A percentile compares a stretch with the other conserved stretches of the same genome.
These are phyloP conservation scores for Sporormia fimetaria DNA, from an alignment of 495 filamentous ascomycete species.

Conservation along the genomic window DNA sequence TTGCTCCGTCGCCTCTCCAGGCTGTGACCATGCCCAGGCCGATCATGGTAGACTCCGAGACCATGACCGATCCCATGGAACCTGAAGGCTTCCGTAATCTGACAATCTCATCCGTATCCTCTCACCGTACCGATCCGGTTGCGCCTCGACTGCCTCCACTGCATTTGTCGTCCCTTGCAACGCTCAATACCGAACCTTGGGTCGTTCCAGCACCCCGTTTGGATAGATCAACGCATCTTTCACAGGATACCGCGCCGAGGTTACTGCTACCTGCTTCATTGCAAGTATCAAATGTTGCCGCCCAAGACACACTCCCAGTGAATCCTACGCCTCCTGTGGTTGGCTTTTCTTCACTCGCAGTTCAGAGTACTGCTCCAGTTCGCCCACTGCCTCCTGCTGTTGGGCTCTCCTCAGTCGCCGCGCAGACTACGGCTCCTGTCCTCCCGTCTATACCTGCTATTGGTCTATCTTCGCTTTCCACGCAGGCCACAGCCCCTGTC, in stretches of 20 bases:
- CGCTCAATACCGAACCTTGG: conserved; percentile 9
- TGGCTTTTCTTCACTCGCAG: neutral
- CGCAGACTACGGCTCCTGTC: neutral
- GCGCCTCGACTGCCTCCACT: conserved; percentile 12
- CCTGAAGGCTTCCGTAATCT: conserved; percentile 25
- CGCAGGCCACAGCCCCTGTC: conserved; percentile 2
- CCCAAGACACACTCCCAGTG: too few relatives aligned
- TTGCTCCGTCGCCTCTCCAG: conserved; percentile 11
- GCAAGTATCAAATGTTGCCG: too few relatives aligned
- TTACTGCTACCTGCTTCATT: too few relatives aligned
- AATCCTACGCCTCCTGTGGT: neutral
- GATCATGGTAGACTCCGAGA: conserved; percentile 41
- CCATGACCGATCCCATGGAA: conserved; percentile 76
- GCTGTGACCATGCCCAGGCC: conserved; percentile 28
- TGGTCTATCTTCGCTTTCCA: conserved; percentile 4
- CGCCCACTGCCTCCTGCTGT: neutral
- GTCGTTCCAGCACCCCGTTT: neutral
- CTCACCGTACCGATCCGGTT: conserved; percentile 27
- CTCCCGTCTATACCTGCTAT: neutral
- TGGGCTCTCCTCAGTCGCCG: neutral
- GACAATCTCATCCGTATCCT: conserved; percentile 26
- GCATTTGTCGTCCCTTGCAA: conserved; percentile 4
- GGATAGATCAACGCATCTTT: too few relatives aligned
- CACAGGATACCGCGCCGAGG: too few relatives aligned
- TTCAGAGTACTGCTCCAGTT: neutral